Percentiles rank a stretch among this genome's conserved stretches.
These are phyloP conservation scores for Globisporangium heterothallicum DNA, from an alignment of 352 stramenopile species.

Conservation along the genomic window DNA sequence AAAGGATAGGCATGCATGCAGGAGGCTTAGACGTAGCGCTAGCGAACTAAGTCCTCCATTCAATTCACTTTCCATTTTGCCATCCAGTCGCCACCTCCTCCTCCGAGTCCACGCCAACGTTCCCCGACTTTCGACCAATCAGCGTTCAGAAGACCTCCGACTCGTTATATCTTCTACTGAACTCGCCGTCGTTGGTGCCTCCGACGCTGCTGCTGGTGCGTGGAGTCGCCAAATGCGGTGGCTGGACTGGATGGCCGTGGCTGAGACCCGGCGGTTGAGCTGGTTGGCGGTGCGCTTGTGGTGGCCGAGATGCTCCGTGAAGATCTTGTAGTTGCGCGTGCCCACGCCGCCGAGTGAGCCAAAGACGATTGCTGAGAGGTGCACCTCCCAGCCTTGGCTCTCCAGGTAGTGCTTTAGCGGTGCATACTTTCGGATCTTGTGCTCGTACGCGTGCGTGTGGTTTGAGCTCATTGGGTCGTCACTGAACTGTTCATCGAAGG, in stretches of 20 bases:
- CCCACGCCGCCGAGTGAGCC: constrained; percentile 5
- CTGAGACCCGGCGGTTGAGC: neutral
- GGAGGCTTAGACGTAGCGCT: no score
- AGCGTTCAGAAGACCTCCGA: no score
- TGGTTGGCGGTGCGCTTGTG: constrained; percentile 1
- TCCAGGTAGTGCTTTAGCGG: neutral
- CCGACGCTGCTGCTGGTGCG: no score
- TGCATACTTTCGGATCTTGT: constrained; percentile 10
- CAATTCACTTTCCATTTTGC: no score
- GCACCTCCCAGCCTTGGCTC: constrained; percentile 4
- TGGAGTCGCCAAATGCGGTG: constrained; percentile 4
- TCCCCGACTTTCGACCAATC: no score
- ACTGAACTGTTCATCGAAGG: neutral
- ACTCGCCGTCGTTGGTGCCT: no score
- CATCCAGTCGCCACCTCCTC: no score
- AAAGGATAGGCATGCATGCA: no score
- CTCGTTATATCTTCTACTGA: no score
- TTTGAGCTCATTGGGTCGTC: neutral
- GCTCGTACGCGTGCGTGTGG: neutral
- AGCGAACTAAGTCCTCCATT: no score
- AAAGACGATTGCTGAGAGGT: constrained; percentile 3
- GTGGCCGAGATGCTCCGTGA: constrained; percentile 7
- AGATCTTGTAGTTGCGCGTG: neutral
- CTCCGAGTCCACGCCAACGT: no score
- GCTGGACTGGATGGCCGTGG: neutral